phyloP scores from a whole-genome alignment of 306 rosid genomes.

The Dryas octopetala region DNA sequence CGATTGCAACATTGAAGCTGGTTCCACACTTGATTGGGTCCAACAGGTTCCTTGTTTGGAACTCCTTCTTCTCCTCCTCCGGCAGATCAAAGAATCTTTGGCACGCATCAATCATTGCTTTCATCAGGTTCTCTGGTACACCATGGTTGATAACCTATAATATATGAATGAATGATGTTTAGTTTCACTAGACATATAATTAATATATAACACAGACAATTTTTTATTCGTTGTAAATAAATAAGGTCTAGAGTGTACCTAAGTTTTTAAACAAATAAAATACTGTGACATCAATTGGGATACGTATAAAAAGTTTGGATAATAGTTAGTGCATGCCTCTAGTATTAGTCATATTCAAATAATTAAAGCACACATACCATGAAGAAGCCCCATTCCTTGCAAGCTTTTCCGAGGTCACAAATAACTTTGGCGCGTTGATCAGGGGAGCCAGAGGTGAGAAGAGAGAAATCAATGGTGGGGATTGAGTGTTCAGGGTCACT shows the following conservation, averaged over 20 bases:
- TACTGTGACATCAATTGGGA: too few species aligned
- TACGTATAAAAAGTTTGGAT: too few species aligned
- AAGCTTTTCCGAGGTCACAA: neutral
- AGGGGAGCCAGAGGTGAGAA: constrained; percentile 6
- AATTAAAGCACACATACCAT: neutral
- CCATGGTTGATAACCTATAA: constrained; percentile 48
- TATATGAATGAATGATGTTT: too few species aligned
- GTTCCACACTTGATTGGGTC: constrained; percentile 50
- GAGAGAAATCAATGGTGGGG: neutral
- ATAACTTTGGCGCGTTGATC: constrained; percentile 19
- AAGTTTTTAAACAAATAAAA: too few species aligned
- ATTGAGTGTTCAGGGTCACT: constrained; percentile 1
- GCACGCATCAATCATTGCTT: constrained; percentile 30
- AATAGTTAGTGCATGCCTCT: too few species aligned
- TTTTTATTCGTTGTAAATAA: too few species aligned
- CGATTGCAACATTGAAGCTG: constrained; percentile 36
- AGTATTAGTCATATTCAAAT: too few species aligned
- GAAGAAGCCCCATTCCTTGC: neutral
- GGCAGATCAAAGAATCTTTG: constrained; percentile 38
- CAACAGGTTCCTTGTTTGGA: constrained; percentile 31
- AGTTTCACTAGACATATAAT: too few species aligned
- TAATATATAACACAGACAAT: too few species aligned
- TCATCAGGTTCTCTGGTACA: constrained; percentile 33
- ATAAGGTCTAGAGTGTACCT: too few species aligned
- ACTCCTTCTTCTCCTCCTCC: constrained; percentile 39